A percentile compares a stretch with the other conserved stretches of the same genome.
phyloP scores from a whole-genome alignment of 2,329 filamentous ascomycete genomes.

The Epichloe sp. region DNA sequence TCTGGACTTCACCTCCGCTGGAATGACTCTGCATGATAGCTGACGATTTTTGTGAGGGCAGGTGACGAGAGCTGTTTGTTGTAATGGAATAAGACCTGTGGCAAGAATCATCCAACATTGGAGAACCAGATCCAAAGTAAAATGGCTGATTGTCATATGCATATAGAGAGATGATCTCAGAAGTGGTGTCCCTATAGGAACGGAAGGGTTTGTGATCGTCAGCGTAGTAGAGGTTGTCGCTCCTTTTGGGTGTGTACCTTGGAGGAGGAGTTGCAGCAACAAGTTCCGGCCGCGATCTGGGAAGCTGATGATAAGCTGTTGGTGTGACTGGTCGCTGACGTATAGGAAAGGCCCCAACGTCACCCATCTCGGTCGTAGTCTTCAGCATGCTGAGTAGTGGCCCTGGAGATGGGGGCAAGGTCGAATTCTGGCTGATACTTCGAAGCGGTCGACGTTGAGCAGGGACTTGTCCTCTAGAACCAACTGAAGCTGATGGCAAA shows the following conservation, averaged over 20 bases:
- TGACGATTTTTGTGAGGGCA: conserved; percentile 35
- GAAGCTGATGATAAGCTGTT: conserved; percentile 14
- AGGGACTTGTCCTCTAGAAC: conserved; percentile 10
- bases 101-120: conserved; percentile 30
- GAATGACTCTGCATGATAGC: conserved; percentile 34
- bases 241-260: conserved; percentile 15
- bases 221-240: conserved; percentile 18
- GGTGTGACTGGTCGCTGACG: conserved; percentile 18
- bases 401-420: conserved; percentile 34
- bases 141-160: conserved; percentile 36
- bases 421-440: conserved; percentile 29
- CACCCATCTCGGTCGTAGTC: conserved; percentile 52
- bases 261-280: conserved; percentile 16
- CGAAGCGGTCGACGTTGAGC: conserved; percentile 27
- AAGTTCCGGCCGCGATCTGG: conserved; percentile 17
- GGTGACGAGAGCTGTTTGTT: conserved; percentile 31
- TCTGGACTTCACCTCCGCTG: conserved; percentile 29
- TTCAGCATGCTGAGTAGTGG: conserved; percentile 52
- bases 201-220: conserved; percentile 33
- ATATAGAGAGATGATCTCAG: conserved; percentile 44
- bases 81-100: conserved; percentile 43
- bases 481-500: conserved; percentile 7
- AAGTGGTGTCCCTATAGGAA: conserved; percentile 37
- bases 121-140: conserved; percentile 27
- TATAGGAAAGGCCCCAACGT: conserved; percentile 48